Evolutionary conservation across 345 rosid species (phyloP), one percentile per base, ranked within the genome.

Genomic region (Carallia brachiata): DNA sequence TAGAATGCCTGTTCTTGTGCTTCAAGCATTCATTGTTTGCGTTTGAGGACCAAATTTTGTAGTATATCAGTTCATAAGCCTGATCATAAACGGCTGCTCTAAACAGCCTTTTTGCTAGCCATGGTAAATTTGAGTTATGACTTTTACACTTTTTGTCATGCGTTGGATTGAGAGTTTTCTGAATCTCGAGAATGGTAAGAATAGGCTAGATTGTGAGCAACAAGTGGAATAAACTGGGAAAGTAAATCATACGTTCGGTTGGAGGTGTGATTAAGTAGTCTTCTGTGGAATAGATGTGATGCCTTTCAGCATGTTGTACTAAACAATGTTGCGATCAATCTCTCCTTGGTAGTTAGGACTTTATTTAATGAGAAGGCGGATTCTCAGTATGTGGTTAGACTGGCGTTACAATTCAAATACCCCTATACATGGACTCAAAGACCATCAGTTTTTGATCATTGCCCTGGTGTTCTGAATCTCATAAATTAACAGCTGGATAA

Each of bases 1-100:
- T 69, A 58, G 2, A 9, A 7, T 2, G 30, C 15, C 36, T 36
- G 27, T 3, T 68, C 17, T 16, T 36, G 36, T 18, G 60, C 18
- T 12, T 31, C 36, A 68, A 19, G n/a, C 53, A 19, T 52, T 30
- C 50, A 6, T 19, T 50, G 40, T 4, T 44, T 12, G n/a, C 30
- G 18, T 47, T 40, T 31, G 6, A 32, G 58, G 16, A 15, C 37
- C 52, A 27, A 50, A 8, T 28, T 10, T 13, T 15, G 15, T 9
- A 1, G 48, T 40, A 10, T 40, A 10, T 48, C 48, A 9, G 15
- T 70, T 70, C 66, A 70, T 18, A 12, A 37, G 73, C 54, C 39
- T 62, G 30, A 59, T 28, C 13, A 53, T 4, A 36, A 60, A 60
- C 6, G 47, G 47, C 6, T 13, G 32, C 13, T 54, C 48, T 40